Evolutionary conservation across 352 stramenopile genomes (phyloP).

Genomic region (Elongisporangium anandrum): DNA sequence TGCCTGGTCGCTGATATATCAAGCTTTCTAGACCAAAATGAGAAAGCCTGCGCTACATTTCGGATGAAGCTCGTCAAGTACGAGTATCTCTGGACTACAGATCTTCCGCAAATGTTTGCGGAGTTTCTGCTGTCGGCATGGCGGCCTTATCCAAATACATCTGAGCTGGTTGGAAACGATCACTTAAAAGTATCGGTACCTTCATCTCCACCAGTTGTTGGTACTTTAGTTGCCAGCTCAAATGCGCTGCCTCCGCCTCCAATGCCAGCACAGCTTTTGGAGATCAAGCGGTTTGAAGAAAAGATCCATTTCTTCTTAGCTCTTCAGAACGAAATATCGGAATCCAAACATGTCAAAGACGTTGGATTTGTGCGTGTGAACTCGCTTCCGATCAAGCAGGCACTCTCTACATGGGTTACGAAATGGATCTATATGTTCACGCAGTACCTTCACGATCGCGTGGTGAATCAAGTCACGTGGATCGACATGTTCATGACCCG

Average conservation of each 20-base stretch:
- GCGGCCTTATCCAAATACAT: slow-evolving; percentile 23
- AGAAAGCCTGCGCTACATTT: slow-evolving; percentile 54
- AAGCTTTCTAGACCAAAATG: slow-evolving; percentile 76
- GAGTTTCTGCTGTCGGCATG: slow-evolving; percentile 76
- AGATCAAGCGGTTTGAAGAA: slow-evolving; percentile 86
- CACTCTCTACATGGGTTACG: slow-evolving; percentile 91
- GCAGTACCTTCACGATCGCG: slow-evolving; percentile 89
- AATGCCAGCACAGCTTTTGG: slow-evolving; percentile 67
- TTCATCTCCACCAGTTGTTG: neutral
- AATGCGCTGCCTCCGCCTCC: slow-evolving; percentile 27
- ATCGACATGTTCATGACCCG: slow-evolving; percentile 85
- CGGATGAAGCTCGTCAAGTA: slow-evolving; percentile 83
- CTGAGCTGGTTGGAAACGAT: neutral
- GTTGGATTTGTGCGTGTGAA: slow-evolving; percentile 92
- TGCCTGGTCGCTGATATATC: slow-evolving; percentile 77
- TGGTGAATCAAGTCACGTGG: slow-evolving; percentile 79
- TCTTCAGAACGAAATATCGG: slow-evolving; percentile 87
- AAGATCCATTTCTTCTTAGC: slow-evolving; percentile 87
- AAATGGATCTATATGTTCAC: slow-evolving; percentile 96
- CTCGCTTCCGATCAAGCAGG: slow-evolving; percentile 93
- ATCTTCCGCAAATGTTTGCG: slow-evolving; percentile 86
- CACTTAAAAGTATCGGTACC: neutral
- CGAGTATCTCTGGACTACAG: slow-evolving; percentile 91
- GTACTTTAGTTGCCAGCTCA: neutral
- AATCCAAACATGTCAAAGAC: slow-evolving; percentile 82